Conservation (phyloP, 106 monocot genomes). For the Platanthera guangdongensis region DNA sequence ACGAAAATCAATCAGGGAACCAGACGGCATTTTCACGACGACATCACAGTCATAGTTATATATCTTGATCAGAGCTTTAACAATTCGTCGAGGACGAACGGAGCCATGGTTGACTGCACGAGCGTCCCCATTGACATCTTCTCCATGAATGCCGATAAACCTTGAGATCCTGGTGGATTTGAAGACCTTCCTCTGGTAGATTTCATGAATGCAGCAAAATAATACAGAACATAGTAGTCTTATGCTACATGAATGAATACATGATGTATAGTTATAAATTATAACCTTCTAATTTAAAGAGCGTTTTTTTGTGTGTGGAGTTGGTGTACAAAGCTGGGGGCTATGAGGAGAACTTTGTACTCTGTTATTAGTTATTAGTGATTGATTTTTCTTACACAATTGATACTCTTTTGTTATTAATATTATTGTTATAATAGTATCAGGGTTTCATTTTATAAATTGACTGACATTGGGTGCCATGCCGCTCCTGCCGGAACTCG, state of each 20-base stretch:
- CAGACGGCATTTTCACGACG: conserved; percentile 23
- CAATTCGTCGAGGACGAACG: neutral
- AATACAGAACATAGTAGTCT: neutral
- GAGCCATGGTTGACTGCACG: conserved; percentile 3
- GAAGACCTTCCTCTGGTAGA: neutral
- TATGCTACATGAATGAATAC: neutral
- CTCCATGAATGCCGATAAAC: conserved; percentile 5
- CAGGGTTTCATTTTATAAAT: too few relatives aligned
- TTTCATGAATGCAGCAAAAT: neutral
- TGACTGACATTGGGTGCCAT: too few relatives aligned
- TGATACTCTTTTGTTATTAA: too few relatives aligned
- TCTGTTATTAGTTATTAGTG: too few relatives aligned
- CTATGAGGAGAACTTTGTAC: too few relatives aligned
- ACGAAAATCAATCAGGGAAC: conserved; percentile 17
- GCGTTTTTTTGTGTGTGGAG: neutral
- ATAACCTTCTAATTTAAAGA: neutral
- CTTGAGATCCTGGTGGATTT: neutral
- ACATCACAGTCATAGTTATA: conserved; percentile 18
- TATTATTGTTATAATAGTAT: too few relatives aligned
- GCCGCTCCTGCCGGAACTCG: too few relatives aligned
- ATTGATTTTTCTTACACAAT: too few relatives aligned
- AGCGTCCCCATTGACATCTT: conserved; percentile 20
- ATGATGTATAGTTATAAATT: neutral
- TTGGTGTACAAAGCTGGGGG: neutral
- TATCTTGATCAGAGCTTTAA: conserved; percentile 16